phyloP scores from a whole-genome alignment of 768 basidiomycete genomes.

The Panaeolus cyanescens region DNA sequence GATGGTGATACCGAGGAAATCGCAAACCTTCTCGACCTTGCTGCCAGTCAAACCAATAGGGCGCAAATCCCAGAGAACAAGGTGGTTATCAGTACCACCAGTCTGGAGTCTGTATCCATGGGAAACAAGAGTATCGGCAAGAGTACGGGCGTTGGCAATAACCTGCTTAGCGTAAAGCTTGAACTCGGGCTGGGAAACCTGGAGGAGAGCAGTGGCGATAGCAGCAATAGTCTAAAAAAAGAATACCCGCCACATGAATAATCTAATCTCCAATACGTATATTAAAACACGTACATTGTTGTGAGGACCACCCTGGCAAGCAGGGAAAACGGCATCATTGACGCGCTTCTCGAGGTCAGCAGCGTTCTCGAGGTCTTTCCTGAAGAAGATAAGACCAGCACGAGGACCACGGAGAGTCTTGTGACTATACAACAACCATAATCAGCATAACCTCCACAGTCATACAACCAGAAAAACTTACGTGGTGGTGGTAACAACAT shows the following conservation, averaged over 20 bases:
- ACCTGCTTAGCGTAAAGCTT: constrained; percentile 94
- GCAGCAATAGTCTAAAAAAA: constrained; percentile 87
- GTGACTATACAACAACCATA: constrained; percentile 55
- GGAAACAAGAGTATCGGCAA: constrained; percentile 69
- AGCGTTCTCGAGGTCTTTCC: constrained; percentile 81
- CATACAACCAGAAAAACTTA: constrained; percentile 34
- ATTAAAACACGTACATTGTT: constrained; percentile 73
- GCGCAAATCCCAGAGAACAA: constrained; percentile 96
- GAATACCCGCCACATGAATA: not conserved
- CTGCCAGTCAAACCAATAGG: constrained; percentile 95
- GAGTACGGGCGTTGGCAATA: constrained; percentile 80
- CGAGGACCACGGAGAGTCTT: constrained; percentile 98
- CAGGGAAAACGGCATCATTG: constrained; percentile 98
- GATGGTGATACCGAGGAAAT: constrained; percentile 94
- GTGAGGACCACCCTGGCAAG: constrained; percentile 99
- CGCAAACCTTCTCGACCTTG: constrained; percentile 98
- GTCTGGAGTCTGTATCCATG: constrained; percentile 97
- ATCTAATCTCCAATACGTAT: not conserved
- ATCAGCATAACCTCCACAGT: not conserved
- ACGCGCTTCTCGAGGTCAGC: constrained; percentile 94
- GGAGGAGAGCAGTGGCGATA: constrained; percentile 89
- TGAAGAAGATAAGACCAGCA: constrained; percentile 98
- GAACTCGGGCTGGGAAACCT: constrained; percentile 88
- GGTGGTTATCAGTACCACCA: constrained; percentile 95
- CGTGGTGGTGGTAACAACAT: constrained; percentile 98